Evolutionary conservation across 1,284 basidiomycete species (phyloP).

Genomic region (Sparassis latifolia): DNA sequence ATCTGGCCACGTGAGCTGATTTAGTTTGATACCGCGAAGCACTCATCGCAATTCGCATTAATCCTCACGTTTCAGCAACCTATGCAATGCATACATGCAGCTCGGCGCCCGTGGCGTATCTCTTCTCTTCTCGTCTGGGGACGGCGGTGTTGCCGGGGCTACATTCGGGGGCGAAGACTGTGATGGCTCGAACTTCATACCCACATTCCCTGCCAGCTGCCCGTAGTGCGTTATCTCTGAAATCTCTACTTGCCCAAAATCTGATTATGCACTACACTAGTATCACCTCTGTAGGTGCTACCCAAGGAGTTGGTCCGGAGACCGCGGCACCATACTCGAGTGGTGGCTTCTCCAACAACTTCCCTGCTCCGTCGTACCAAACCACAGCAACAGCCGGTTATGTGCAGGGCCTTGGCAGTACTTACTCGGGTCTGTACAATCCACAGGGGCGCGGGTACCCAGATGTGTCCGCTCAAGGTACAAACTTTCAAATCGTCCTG

Average conservation of each 20-base stretch:
- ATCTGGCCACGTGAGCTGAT: conserved; percentile 51
- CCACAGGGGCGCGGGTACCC: conserved; percentile 26
- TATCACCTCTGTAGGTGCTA: conserved; percentile 59
- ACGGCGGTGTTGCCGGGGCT: conserved; percentile 60
- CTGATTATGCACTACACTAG: conserved; percentile 34
- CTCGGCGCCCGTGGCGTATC: conserved; percentile 56
- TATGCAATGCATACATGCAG: conserved; percentile 57
- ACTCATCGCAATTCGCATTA: background rate
- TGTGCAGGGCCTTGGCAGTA: conserved; percentile 22
- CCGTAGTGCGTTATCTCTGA: conserved; percentile 35
- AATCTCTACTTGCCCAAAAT: conserved; percentile 12
- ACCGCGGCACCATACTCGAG: conserved; percentile 39
- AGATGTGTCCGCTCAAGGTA: conserved; percentile 24
- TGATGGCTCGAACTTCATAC: conserved; percentile 49
- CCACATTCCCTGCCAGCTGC: conserved; percentile 64
- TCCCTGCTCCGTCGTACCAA: conserved; percentile 36
- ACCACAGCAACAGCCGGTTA: conserved; percentile 28
- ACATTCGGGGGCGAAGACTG: conserved; percentile 38
- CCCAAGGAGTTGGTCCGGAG: conserved; percentile 43
- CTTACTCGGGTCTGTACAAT: conserved; percentile 25
- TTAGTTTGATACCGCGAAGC: conserved; percentile 28
- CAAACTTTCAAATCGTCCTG: conserved; percentile 23
- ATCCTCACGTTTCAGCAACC: conserved; percentile 11
- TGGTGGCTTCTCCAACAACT: conserved; percentile 45
- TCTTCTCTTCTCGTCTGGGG: conserved; percentile 63